Base-by-base conservation (phyloP, 2,329 filamentous ascomycete species). In the Diaporthe velutina region DNA sequence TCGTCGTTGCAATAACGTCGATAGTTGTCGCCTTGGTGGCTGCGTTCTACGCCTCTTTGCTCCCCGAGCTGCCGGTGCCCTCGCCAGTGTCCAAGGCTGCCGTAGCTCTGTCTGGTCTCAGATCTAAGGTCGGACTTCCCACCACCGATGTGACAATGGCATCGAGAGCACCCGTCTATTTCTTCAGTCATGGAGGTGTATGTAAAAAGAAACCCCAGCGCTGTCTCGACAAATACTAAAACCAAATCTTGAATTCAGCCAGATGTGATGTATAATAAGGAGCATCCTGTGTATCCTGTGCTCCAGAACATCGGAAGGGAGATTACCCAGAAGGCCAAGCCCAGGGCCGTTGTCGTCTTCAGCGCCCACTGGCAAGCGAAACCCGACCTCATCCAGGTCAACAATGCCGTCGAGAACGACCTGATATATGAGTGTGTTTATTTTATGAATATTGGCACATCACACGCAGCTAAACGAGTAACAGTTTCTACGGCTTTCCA, bases 301-400 rank as follows among this genome's bases (percentile, higher is more conserved):
- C 88, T 95, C 6, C 88, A 92, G 78, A 81, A 86, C 33, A 91
- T 95, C 70, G 93, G 93, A 55, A 86, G 82, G 10, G 93, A 95
- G 79, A 94, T 95, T 80, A 94, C 92, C 0, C 85, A 89, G 38
- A 89, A 90, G 76, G 90, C 95, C 57, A 92, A 92, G 79, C 93
- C 93, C 2, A 92, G 90, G 76, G 94, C 93, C 2, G 88, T 95
- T 22, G 90, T 95, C 1, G 92, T 95, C 35, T 93, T 96, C 80
- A 95, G 93, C 0, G 94, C 93, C 1, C 93, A 96, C 82, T 95
- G 94, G 93, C 91, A 94, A 83, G 91, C 88, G 60, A 84, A 80
- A 72, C 83, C 83, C 52, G 84, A 88, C 78, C 86, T 84, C 4
- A 88, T 95, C 76, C 85, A 92, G 79, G 88, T 95, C 78, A 95